These are phyloP conservation scores for Talaromyces sp. DNA, from an alignment of 2,329 filamentous ascomycete species.

Conservation along the genomic window DNA sequence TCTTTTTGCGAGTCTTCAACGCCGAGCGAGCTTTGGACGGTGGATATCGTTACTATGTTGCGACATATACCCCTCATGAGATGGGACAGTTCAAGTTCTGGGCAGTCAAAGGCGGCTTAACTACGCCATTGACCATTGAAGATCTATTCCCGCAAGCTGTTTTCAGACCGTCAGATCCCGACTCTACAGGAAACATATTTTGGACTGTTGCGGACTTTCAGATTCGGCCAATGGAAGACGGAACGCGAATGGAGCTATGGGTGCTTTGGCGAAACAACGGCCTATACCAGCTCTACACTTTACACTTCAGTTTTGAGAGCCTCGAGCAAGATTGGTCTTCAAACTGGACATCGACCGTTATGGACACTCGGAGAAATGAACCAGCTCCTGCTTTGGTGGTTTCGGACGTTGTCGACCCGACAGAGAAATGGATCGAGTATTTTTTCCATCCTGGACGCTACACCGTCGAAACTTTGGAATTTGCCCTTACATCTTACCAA, in stretches of 20 bases:
- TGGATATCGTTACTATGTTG: slow-evolving; percentile 59
- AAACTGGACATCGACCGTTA: slow-evolving; percentile 68
- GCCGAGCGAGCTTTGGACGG: slow-evolving; percentile 49
- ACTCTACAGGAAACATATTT: slow-evolving; percentile 66
- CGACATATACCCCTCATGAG: slow-evolving; percentile 85
- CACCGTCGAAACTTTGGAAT: slow-evolving; percentile 74
- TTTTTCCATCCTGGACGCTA: slow-evolving; percentile 83
- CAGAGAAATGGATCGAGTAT: slow-evolving; percentile 82
- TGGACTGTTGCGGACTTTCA: slow-evolving; percentile 80
- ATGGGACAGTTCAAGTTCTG: slow-evolving; percentile 94
- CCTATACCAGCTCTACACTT: slow-evolving; percentile 69
- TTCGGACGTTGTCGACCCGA: slow-evolving; percentile 66
- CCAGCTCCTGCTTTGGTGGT: slow-evolving; percentile 59
- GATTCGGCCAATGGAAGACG: slow-evolving; percentile 55
- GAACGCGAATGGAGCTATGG: slow-evolving; percentile 65
- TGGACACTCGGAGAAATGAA: slow-evolving; percentile 56
- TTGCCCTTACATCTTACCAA: slow-evolving; percentile 78
- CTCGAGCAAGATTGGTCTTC: slow-evolving; percentile 62
- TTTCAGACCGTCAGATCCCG: slow-evolving; percentile 64
- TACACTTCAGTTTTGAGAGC: slow-evolving; percentile 70
- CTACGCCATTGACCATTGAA: slow-evolving; percentile 58
- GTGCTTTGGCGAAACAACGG: slow-evolving; percentile 83
- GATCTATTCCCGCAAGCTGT: slow-evolving; percentile 67
- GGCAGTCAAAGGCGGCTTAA: slow-evolving; percentile 66
- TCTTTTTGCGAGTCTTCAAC: slow-evolving; percentile 71